phyloP scores from a whole-genome alignment of 176 grass and related monocot species.

The Oryza coarctata region DNA sequence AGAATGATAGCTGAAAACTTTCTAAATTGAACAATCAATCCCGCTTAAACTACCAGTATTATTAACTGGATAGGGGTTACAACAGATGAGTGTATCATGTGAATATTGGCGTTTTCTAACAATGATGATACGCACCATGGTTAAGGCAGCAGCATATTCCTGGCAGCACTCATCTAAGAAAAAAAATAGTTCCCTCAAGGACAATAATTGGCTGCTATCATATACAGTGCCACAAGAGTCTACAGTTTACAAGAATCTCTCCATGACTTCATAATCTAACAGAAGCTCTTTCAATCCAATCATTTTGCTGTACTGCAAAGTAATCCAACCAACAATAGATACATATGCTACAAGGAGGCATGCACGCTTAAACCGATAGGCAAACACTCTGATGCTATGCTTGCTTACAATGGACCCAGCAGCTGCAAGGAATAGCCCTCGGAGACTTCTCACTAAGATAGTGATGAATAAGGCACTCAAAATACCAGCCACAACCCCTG shows the following conservation, averaged over 20 bases:
- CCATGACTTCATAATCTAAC: slow-evolving; percentile 50
- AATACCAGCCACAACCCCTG: slow-evolving; percentile 59
- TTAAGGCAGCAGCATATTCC: not conserved
- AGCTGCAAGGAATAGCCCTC: slow-evolving; percentile 38
- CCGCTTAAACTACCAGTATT: not conserved
- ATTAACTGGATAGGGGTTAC: not conserved
- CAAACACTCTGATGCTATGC: slow-evolving; percentile 39
- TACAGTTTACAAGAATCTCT: slow-evolving; percentile 64
- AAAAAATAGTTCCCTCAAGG: not conserved
- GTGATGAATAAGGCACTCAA: slow-evolving; percentile 46
- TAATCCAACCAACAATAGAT: slow-evolving; percentile 72
- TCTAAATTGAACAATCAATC: not conserved
- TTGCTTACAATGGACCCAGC: slow-evolving; percentile 42
- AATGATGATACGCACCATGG: not conserved
- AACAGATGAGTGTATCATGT: not conserved
- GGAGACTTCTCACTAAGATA: slow-evolving; percentile 38
- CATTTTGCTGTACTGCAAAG: slow-evolving; percentile 76
- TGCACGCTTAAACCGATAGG: slow-evolving; percentile 40
- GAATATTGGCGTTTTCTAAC: not conserved
- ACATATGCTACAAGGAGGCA: slow-evolving; percentile 80
- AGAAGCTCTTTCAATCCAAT: slow-evolving; percentile 75
- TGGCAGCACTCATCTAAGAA: not conserved
- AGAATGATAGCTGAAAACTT: not conserved
- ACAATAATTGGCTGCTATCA: not conserved
- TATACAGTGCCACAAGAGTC: slow-evolving; percentile 29